Base-by-base conservation (phyloP, 805 yeast species). In the Cyberlindnera saturnus region DNA sequence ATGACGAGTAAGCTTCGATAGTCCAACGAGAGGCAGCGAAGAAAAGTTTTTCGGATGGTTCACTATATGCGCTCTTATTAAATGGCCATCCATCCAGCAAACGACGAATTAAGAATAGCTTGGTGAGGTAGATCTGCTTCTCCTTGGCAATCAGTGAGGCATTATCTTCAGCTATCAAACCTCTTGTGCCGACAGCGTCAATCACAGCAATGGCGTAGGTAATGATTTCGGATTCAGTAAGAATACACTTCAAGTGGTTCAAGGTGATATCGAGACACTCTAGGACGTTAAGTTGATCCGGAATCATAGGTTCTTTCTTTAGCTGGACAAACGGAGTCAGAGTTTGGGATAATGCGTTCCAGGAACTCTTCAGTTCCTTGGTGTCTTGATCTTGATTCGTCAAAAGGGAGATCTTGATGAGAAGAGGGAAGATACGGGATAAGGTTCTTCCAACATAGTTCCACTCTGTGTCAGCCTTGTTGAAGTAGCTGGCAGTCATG, bases 221-320 rank as follows among this genome's bases (percentile, higher is more conserved):
- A 41, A 77, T 64, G 26, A 77, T 55, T 11, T 64, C 69, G 4
- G 52, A 50, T 38, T 66, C 71, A 35, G 65, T 64, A 42, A 72
- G 62, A 20, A 69, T 56, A 0, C 56, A 56, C 46, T 66, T 63
- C 39, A 80, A 64, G 4, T 71, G 61, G 29, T 63, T 69, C 34
- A 80, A 54, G 57, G 81, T 75, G 20, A 75, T 62, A 53, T 81
- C 86, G 45, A 81, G 64, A 19, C 74, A 71, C 43, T 82, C 85
- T 46, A 85, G 59, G 26, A 86, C 61, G 30, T 75, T 62, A n/a
- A 77, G 64, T 60, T 85, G 93, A 56, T 82, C 90, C 26, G 74
- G 69, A 32, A 77, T 64, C 41, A 80, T 66, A 1, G 69, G 55
- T 3, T 70, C 73, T 20, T 74, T 68, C 20, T 69, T 68, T 20